Conservation (phyloP, 768 basidiomycete species). For the Boletus sensibilis region DNA sequence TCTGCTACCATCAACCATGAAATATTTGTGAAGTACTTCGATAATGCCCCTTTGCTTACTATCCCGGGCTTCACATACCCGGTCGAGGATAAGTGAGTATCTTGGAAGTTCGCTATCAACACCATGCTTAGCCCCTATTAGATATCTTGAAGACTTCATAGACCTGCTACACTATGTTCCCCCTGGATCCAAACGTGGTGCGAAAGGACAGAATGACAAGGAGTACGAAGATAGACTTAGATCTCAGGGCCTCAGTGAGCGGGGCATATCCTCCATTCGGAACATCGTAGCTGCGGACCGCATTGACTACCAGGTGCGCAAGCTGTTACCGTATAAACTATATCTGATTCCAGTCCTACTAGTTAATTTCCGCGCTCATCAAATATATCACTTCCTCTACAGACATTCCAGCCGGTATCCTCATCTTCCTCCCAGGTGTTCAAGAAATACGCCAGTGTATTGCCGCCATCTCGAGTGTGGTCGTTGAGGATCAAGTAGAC, state of each 20-base stretch:
- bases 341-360: neutral
- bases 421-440: conserved; percentile 90
- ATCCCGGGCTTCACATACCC: conserved; percentile 86
- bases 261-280: conserved; percentile 53
- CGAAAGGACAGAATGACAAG: conserved; percentile 33
- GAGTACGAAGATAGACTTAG: conserved; percentile 48
- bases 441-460: conserved; percentile 83
- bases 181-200: conserved; percentile 34
- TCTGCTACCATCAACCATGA: conserved; percentile 94
- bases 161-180: conserved; percentile 57
- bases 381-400: conserved; percentile 55
- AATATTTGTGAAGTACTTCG: conserved; percentile 80
- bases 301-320: conserved; percentile 68
- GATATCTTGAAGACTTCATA: conserved; percentile 82
- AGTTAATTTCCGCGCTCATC: conserved; percentile 70
- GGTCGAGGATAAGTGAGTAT: conserved; percentile 65
- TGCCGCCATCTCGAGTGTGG: conserved; percentile 46
- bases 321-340: neutral
- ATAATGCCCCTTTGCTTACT: conserved; percentile 71
- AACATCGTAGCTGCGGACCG: conserved; percentile 57
- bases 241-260: conserved; percentile 52
- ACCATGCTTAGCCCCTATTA: conserved; percentile 29
- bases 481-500: conserved; percentile 38
- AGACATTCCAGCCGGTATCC: conserved; percentile 56
- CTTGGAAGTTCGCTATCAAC: neutral